These are phyloP conservation scores for Limnomonas spitsbergensis DNA, from an alignment of 139 green algal genomes.

Conservation along the genomic window DNA sequence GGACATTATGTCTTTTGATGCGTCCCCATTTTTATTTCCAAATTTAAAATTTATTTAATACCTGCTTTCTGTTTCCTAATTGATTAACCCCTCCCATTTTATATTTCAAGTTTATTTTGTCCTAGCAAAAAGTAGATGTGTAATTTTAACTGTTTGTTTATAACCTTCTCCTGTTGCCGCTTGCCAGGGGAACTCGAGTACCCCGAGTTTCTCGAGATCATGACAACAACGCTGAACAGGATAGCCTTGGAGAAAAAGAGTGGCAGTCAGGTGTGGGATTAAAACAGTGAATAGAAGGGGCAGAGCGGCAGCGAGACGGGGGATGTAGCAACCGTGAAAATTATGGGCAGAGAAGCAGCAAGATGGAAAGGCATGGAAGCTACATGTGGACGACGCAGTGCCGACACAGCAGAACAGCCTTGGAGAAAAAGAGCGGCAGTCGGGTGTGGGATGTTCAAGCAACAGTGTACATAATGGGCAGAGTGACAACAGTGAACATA, in stretches of 20 bases:
- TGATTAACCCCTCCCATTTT: no score
- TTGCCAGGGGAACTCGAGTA: not conserved
- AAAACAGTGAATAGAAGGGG: no score
- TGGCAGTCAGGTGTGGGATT: not conserved
- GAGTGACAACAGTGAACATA: no score
- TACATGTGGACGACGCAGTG: no score
- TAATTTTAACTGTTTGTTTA: not conserved
- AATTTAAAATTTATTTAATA: not conserved
- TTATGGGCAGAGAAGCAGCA: not conserved
- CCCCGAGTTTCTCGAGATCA: constrained; percentile 69
- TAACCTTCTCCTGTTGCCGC: not conserved
- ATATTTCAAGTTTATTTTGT: no score
- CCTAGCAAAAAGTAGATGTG: no score
- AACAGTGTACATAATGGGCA: no score
- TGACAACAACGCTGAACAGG: constrained; percentile 57
- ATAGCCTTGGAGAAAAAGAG: constrained; percentile 18
- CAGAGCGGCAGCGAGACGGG: no score
- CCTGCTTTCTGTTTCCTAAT: no score
- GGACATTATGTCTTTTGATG: no score
- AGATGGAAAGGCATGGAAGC: no score
- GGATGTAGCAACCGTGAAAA: not conserved
- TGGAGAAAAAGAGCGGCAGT: constrained; percentile 11
- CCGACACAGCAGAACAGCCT: constrained; percentile 14
- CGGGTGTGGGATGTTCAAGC: no score
- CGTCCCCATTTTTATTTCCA: not conserved